These are phyloP conservation scores for Erysimum cheiranthoides DNA, from an alignment of 345 rosid genomes.

Conservation along the genomic window DNA sequence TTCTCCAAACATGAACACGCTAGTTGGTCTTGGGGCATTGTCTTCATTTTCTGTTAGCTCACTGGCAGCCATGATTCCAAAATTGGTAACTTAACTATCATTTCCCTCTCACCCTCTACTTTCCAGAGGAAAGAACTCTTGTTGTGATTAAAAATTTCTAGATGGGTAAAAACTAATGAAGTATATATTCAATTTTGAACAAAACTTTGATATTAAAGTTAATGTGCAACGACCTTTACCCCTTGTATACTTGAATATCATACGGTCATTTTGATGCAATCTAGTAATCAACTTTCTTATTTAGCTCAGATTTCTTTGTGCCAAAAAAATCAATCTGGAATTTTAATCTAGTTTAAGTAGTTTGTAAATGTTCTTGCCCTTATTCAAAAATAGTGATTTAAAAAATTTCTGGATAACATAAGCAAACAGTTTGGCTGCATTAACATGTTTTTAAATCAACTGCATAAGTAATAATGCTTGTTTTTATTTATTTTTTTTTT, in stretches of 20 bases:
- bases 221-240: not conserved
- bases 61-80: constrained; percentile 82
- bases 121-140: not conserved
- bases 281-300: constrained; percentile 11
- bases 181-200: not conserved
- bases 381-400: not conserved
- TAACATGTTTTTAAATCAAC: not conserved
- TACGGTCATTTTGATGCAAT: not conserved
- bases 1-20: constrained; percentile 91
- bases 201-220: not conserved
- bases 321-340: not conserved
- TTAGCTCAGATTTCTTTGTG: constrained; percentile 14
- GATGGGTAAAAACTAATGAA: not conserved
- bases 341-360: not conserved
- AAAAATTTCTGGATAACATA: not conserved
- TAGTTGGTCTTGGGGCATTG: constrained; percentile 96
- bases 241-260: not conserved
- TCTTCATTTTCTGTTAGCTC: constrained; percentile 92
- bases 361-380: constrained; percentile 12
- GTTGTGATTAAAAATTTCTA: constrained; percentile 1
- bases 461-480: not conserved
- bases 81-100: constrained; percentile 55
- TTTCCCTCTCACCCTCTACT: constrained; percentile 11
- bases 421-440: not conserved
- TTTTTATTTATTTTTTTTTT: not conserved